Evolutionary conservation across 331 rosid genomes (phyloP).

Genomic region (Quercus lobata): DNA sequence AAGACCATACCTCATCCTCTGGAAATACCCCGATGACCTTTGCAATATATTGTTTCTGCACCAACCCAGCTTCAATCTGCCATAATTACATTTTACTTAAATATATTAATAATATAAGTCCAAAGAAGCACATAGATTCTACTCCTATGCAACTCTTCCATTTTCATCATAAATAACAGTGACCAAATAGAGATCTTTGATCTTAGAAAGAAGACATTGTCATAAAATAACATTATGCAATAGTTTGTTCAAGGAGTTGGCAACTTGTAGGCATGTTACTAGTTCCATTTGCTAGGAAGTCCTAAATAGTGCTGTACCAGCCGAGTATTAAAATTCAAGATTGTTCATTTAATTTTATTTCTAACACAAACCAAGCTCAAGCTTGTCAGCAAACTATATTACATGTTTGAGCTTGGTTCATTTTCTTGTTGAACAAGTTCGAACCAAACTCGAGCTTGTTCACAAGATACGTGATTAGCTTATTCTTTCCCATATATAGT

Average conservation of each 20-base stretch:
- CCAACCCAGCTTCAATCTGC: slow-evolving; percentile 91
- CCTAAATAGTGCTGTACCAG: neutral
- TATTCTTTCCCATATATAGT: too few species aligned
- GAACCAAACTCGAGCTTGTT: too few species aligned
- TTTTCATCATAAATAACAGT: neutral
- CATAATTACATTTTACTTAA: slow-evolving; percentile 12
- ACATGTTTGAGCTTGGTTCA: too few species aligned
- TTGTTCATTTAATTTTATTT: too few species aligned
- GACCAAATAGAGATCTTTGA: neutral
- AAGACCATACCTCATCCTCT: slow-evolving; percentile 53
- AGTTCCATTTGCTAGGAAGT: neutral
- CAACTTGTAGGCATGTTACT: neutral
- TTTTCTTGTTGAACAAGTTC: too few species aligned
- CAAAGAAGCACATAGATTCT: neutral
- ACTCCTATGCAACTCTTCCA: neutral
- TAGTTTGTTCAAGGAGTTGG: neutral
- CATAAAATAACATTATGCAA: neutral
- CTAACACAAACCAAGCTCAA: too few species aligned
- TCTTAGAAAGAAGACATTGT: neutral
- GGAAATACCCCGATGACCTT: slow-evolving; percentile 85
- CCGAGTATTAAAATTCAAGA: too few species aligned
- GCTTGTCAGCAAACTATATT: too few species aligned
- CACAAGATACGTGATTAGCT: too few species aligned
- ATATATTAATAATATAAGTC: neutral
- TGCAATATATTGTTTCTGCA: slow-evolving; percentile 82